phyloP scores from a whole-genome alignment of 108 stramenopile genomes.

The Pseudonitzschia pungens region DNA sequence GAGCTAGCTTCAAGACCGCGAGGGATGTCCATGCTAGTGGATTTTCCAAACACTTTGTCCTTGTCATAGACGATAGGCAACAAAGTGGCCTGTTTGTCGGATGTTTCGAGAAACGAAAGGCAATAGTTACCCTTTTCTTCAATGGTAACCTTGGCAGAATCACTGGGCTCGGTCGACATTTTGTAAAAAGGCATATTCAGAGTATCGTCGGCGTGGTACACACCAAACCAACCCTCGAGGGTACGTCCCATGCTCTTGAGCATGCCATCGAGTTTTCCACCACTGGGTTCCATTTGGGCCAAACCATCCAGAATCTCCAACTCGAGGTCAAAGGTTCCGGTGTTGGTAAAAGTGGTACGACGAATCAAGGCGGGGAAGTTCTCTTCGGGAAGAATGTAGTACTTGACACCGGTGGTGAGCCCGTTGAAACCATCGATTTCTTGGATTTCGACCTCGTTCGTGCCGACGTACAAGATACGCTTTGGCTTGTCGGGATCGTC shows the following conservation, averaged over 20 bases:
- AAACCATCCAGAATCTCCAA: conserved; percentile 86
- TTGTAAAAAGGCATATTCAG: conserved; percentile 91
- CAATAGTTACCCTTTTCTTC: conserved; percentile 92
- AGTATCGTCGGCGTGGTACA: conserved; percentile 83
- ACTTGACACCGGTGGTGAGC: conserved; percentile 78
- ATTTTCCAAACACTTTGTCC: conserved; percentile 83
- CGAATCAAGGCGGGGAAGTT: conserved; percentile 87
- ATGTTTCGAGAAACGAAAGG: conserved; percentile 78
- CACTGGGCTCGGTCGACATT: conserved; percentile 86
- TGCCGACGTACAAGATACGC: conserved; percentile 88
- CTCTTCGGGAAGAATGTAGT: conserved; percentile 89
- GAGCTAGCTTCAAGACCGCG: conserved; percentile 49
- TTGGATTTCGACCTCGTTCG: conserved; percentile 89
- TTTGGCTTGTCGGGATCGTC: conserved; percentile 66
- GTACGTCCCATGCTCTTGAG: conserved; percentile 94
- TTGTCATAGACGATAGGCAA: conserved; percentile 93
- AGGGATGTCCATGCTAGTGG: conserved; percentile 74
- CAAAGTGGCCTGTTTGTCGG: conserved; percentile 38
- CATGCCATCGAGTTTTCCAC: conserved; percentile 75
- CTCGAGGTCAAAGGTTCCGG: conserved; percentile 54
- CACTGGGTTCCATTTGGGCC: conserved; percentile 86
- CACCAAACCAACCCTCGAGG: conserved; percentile 96
- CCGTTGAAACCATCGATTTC: conserved; percentile 79
- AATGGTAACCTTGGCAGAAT: conserved; percentile 83
- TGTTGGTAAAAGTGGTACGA: conserved; percentile 84